A percentile compares a stretch with the other conserved stretches of the same genome.
These are phyloP conservation scores for Collybia nuda DNA, from an alignment of 768 basidiomycete species.

Conservation along the genomic window DNA sequence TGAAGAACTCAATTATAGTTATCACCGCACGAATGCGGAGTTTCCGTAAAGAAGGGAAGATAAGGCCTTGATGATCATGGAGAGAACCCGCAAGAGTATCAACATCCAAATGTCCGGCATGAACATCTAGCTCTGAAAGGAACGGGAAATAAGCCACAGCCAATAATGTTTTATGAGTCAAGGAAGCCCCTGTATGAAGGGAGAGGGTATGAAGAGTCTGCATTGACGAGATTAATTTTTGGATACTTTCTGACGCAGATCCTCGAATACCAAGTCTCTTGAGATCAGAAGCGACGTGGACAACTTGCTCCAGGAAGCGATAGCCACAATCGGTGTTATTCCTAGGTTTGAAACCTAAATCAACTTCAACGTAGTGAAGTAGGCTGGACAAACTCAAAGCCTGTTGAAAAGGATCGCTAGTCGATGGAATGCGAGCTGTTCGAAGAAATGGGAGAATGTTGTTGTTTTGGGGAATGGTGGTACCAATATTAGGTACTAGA, in stretches of 20 bases:
- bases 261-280: constrained; percentile 41
- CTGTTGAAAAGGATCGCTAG: constrained; percentile 20
- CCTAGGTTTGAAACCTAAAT: constrained; percentile 35
- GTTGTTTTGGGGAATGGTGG: neutral
- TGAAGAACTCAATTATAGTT: constrained; percentile 29
- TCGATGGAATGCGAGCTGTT: constrained; percentile 27
- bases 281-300: constrained; percentile 26
- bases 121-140: constrained; percentile 41
- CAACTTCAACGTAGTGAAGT: constrained; percentile 35
- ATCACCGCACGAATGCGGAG: constrained; percentile 39
- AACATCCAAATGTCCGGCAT: constrained; percentile 35
- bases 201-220: constrained; percentile 32
- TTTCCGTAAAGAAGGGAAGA: constrained; percentile 36
- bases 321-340: constrained; percentile 18
- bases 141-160: constrained; percentile 34
- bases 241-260: constrained; percentile 23
- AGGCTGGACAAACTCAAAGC: constrained; percentile 31
- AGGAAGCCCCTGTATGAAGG: constrained; percentile 35
- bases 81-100: constrained; percentile 18
- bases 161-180: constrained; percentile 33
- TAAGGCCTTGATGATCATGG: constrained; percentile 7
- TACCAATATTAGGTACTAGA: constrained; percentile 10
- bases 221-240: constrained; percentile 30
- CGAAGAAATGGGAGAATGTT: constrained; percentile 25
- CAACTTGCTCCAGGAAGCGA: constrained; percentile 27